Base-by-base conservation (phyloP, 441 rosid species). In the Pelargonium hybrid region DNA sequence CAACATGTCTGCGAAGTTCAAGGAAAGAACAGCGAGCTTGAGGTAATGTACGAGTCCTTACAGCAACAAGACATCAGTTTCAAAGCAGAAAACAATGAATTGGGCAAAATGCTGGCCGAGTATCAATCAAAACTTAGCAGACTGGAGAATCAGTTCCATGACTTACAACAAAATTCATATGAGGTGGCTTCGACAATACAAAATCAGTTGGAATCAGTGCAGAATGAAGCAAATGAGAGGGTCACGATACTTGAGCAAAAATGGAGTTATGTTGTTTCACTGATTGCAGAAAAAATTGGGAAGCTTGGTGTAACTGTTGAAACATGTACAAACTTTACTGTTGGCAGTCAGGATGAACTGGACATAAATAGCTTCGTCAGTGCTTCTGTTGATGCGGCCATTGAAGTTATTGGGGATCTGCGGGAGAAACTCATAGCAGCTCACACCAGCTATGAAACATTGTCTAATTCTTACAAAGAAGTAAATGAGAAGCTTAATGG, bases 71-170 rank as follows among this genome's bases (percentile, higher is more conserved):
- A 78, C 72, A 68, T 69, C 48, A 73, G 75, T 70, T 83, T 86
- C 18, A 70, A 82, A 73, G 79, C 76, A 77, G 87, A 86, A 79
- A 90, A 85, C 80, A 57, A 54, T 45, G 86, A 86, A 79, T 88
- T 87, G 63, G 69, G 65, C 70, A 72, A 77, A 81, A 85, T 84
- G 73, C 70, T 88, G 78, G 68, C 50, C n/a, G 77, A 77, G 71
- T 82, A 70, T 71, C 73, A 79, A 76, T 74, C 78, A 45, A 85
- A 79, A 80, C 73, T 78, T 71, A 15, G 66, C 17, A 86, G 78
- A 70, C 81, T 95, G 81, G 88, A 90, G 80, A 81, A 69, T 77
- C 87, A 87, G 74, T 78, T 90, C 73, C 75, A 70, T 76, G 88
- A 81, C 70, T 82, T 84, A 68, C 91, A 80, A 87, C 72, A 65